Evolutionary conservation across 2,329 filamentous ascomycete genomes (phyloP), one percentile per base, ranked within the genome.

Genomic region (Diaporthe sp.): DNA sequence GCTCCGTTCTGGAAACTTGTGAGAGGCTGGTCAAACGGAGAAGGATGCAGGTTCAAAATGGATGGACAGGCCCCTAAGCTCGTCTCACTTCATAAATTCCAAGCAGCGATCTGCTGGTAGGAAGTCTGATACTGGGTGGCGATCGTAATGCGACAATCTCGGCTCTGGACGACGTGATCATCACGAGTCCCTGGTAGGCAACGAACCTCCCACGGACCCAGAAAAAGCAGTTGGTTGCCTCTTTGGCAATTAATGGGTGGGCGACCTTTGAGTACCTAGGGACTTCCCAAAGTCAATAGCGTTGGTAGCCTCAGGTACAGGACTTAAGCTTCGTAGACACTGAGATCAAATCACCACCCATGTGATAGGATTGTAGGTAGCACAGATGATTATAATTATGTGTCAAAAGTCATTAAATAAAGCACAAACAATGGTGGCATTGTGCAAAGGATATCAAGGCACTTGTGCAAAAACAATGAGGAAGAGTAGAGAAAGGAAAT

Each of bases 121-220:
- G 60, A 31, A 20, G 17, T 47, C n/a, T 63, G 60, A 47, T 47
- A 65, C 60, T 8, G 60, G 9, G 8, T 39, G 60, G 60, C 39
- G 60, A 65, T 65, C 60, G 25, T 15, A 47, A 65, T 65, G 60
- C 15, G 17, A 65, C 60, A 65, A 65, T 65, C 42, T 65, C 39
- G 60, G 39, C 42, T 65, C 25, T 44, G 25, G 39, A 47, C 60
- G 60, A 5, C 39, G 39, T 65, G 60, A 65, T 47, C 39, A 28
- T 47, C 60, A 47, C 39, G 42, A 8, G 25, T 47, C n/a, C 25
- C 39, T 22, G 15, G n/a, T 8, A n/a, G 42, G 39, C 9, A 65
- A 22, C 17, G 5, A 12, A 10, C 17, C 15, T 22, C 25, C 13
- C 25, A 22, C 17, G 25, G n/a, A 25, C 17, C 39, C 20, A 65